A percentile compares a stretch with the other conserved stretches of the same genome.
Conservation (phyloP, 495 filamentous ascomycete species). For the Aspergillus indologenus region DNA sequence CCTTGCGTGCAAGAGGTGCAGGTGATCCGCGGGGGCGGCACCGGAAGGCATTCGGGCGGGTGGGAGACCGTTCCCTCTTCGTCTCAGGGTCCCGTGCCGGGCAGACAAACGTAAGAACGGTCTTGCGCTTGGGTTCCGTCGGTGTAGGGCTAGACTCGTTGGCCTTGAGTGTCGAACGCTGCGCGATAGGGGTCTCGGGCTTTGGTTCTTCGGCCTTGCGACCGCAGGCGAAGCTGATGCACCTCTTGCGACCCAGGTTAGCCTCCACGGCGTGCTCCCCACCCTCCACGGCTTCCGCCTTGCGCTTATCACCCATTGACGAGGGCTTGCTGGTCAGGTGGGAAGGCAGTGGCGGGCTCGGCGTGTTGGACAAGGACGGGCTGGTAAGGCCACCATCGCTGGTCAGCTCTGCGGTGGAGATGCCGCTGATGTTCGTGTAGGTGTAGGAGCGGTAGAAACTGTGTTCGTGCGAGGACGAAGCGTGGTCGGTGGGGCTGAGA, state of each 20-base stretch:
- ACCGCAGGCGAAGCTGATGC: slow-evolving; percentile 89
- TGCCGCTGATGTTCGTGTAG: slow-evolving; percentile 70
- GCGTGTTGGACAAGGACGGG: slow-evolving; percentile 79
- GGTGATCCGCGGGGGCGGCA: slow-evolving; percentile 42
- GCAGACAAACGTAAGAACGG: slow-evolving; percentile 60
- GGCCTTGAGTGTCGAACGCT: slow-evolving; percentile 14
- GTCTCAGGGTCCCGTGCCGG: slow-evolving; percentile 43
- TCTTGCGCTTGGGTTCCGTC: slow-evolving; percentile 47
- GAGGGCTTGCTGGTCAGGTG: slow-evolving; percentile 29
- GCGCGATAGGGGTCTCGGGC: slow-evolving; percentile 21
- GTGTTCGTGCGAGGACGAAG: slow-evolving; percentile 36
- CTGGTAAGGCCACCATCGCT: slow-evolving; percentile 92
- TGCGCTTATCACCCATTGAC: slow-evolving; percentile 23
- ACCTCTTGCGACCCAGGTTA: slow-evolving; percentile 69
- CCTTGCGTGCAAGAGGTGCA: slow-evolving; percentile 51
- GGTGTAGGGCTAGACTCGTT: slow-evolving; percentile 17
- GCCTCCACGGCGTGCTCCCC: slow-evolving; percentile 51
- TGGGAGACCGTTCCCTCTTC: slow-evolving; percentile 30
- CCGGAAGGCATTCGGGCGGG: slow-evolving; percentile 29
- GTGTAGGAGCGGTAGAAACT: slow-evolving; percentile 61
- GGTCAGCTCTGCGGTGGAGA: slow-evolving; percentile 82
- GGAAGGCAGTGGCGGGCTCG: slow-evolving; percentile 73
- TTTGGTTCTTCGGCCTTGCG: slow-evolving; percentile 34
- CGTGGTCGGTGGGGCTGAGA: slow-evolving; percentile 37
- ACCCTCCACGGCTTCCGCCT: slow-evolving; percentile 26